Evolutionary conservation across 345 rosid species (phyloP), one percentile per base, ranked within the genome.

Genomic region (Brassica incana): DNA sequence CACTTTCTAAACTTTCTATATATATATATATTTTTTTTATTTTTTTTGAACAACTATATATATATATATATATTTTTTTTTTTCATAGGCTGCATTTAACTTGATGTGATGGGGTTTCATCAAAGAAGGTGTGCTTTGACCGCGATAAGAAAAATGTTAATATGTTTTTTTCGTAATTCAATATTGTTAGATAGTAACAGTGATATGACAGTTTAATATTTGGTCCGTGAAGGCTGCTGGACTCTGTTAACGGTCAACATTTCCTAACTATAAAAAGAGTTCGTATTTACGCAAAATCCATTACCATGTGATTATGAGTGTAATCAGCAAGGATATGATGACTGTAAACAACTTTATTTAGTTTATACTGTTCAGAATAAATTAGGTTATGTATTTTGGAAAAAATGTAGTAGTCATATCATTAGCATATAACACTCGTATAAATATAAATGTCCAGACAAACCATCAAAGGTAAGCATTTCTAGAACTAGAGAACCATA

Each of bases 171-270:
- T 9, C 8, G 63, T 25, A 36, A 35, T 48, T 35, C 8, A 20
- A 18, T 59, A 58, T 45, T 5, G 60, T 8, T 20, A n/a, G 32
- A 68, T 60, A 25, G n/a, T 16, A 38, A 69, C 58, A 14, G 12
- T 45, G 64, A 73, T 58, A 69, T 62, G 8, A 25, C 29, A 18
- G 54, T 7, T 40, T 23, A 65, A 29, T 56, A 12, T 71, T 58
- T 76, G 80, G 83, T 76, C 83, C 80, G 43, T 76, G 73, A 76
- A 80, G 83, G 80, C 83, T 76, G 83, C 83, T 75, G 16, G 64
- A 2, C 20, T 0, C 54, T 52, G 27, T 66, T 65, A 76, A 30
- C 80, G 77, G 77, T 80, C 83, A 80, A 80, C 62, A 58, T 80
- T 68, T 70, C 79, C 54, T 40, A 68, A 63, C 16, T n/a, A 72